Percentiles rank a stretch among this genome's conserved stretches.
Evolutionary conservation across 2,329 filamentous ascomycete genomes (phyloP).

Genomic region (Didymellaceae sp.): DNA sequence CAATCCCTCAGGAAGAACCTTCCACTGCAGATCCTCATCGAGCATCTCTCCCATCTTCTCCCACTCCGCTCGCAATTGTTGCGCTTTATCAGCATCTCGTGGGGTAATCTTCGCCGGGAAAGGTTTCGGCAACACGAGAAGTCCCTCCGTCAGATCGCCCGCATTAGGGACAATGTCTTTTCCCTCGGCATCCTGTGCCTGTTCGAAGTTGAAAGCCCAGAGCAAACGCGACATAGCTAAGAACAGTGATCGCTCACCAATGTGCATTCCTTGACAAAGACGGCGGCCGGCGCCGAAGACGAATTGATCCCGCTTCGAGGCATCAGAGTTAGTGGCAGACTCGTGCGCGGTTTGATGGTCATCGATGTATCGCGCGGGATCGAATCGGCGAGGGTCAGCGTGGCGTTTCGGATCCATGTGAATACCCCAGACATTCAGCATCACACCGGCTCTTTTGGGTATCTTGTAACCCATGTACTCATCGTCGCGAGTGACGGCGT

Average conservation of each 20-base stretch:
- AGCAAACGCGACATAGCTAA: slow-evolving; percentile 41
- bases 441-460: slow-evolving; percentile 46
- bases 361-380: slow-evolving; percentile 50
- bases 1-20: slow-evolving; percentile 25
- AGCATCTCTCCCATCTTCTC: slow-evolving; percentile 22
- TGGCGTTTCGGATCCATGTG: slow-evolving; percentile 51
- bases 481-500: slow-evolving; percentile 36
- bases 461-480: slow-evolving; percentile 45
- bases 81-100: slow-evolving; percentile 15
- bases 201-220: slow-evolving; percentile 42
- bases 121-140: slow-evolving; percentile 25
- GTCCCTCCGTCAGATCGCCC: slow-evolving; percentile 24
- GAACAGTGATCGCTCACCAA: slow-evolving; percentile 43
- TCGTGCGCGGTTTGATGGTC: slow-evolving; percentile 41
- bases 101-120: slow-evolving; percentile 27
- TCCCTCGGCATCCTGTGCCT: slow-evolving; percentile 3
- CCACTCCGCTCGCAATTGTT: slow-evolving; percentile 26
- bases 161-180: slow-evolving; percentile 19
- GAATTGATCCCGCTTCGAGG: slow-evolving; percentile 44
- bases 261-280: slow-evolving; percentile 48
- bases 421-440: slow-evolving; percentile 43
- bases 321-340: slow-evolving; percentile 39
- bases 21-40: slow-evolving; percentile 30
- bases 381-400: slow-evolving; percentile 52
- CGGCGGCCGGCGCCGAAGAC: slow-evolving; percentile 49